Conservation (phyloP, 805 yeast species). For the Yarrowia bubula region DNA sequence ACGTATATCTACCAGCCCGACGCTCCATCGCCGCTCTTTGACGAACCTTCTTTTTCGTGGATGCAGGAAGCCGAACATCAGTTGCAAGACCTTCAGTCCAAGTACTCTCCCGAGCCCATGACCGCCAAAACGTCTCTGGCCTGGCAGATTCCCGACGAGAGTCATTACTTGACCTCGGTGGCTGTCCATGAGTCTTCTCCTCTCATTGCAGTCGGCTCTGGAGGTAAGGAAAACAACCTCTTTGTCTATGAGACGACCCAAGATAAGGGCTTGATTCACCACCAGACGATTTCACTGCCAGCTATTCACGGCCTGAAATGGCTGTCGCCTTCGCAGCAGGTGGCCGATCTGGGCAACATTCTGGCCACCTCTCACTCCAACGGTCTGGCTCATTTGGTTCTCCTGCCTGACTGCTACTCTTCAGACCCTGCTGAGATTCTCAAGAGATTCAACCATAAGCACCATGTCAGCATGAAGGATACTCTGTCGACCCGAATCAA, state of each 20-base stretch:
- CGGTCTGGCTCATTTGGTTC: slow-evolving; percentile 70
- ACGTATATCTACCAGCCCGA: neutral
- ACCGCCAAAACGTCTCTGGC: slow-evolving; percentile 33
- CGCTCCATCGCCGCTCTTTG: neutral
- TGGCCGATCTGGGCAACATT: slow-evolving; percentile 48
- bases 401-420: slow-evolving; percentile 56
- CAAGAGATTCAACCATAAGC: slow-evolving; percentile 74
- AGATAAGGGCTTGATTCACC: slow-evolving; percentile 48
- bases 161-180: slow-evolving; percentile 39
- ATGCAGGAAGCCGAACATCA: slow-evolving; percentile 19
- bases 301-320: slow-evolving; percentile 49
- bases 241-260: slow-evolving; percentile 52
- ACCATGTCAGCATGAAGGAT: slow-evolving; percentile 47
- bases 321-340: slow-evolving; percentile 40
- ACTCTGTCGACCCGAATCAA: slow-evolving; percentile 37
- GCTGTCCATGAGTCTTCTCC: slow-evolving; percentile 42
- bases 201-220: slow-evolving; percentile 56
- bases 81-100: neutral
- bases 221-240: slow-evolving; percentile 47
- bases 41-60: slow-evolving; percentile 20
- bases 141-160: slow-evolving; percentile 43
- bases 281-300: slow-evolving; percentile 57
- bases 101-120: slow-evolving; percentile 12
- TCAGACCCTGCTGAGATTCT: slow-evolving; percentile 66
- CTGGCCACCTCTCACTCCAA: slow-evolving; percentile 66